These are phyloP conservation scores for Diaporthe eres DNA, from an alignment of 2,329 filamentous ascomycete species.

Conservation along the genomic window DNA sequence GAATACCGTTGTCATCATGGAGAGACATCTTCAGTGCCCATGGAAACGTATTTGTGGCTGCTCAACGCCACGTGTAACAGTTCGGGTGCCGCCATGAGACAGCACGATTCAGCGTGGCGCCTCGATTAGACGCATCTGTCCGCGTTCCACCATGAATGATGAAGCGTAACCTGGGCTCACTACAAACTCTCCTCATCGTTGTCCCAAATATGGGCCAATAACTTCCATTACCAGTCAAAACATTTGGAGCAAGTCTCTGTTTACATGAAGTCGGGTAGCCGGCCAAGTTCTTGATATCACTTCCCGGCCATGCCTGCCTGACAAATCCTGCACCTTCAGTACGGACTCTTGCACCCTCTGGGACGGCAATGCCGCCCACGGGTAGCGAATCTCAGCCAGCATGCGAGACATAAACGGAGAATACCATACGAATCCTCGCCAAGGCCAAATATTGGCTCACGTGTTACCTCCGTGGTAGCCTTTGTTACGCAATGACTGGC, in stretches of 20 bases:
- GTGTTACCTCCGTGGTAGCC: slow-evolving; percentile 1
- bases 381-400: neutral
- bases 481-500: slow-evolving; percentile 10
- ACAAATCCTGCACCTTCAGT: neutral
- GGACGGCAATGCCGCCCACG: neutral
- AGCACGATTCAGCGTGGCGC: neutral
- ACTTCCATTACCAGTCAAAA: neutral
- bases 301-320: neutral
- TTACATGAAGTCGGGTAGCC: neutral
- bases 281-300: neutral
- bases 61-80: neutral
- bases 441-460: slow-evolving; percentile 19
- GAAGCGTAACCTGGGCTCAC: neutral
- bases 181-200: neutral
- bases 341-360: neutral
- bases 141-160: neutral
- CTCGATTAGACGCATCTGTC: neutral
- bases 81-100: neutral
- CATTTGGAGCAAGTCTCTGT: neutral
- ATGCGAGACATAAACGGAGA: neutral
- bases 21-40: neutral
- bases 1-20: neutral
- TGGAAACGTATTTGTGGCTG: neutral
- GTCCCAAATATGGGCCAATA: neutral
- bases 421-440: neutral